Conservation (phyloP, 2,329 filamentous ascomycete species). For the Alternaria brassicae region DNA sequence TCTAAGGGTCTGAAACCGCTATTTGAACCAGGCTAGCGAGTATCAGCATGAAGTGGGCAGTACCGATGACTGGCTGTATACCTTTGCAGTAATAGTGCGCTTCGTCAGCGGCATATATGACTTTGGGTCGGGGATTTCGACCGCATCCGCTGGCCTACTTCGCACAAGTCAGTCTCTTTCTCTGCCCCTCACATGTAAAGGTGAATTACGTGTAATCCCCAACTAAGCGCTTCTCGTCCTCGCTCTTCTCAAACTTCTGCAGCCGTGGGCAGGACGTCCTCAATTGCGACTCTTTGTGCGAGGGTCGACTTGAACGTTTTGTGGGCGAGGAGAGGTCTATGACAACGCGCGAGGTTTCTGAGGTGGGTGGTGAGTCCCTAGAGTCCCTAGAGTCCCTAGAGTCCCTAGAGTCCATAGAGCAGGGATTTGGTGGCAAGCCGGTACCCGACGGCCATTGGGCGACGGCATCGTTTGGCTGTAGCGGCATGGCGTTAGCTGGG, state of each 20-base stretch:
- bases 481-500: slow-evolving; percentile 26
- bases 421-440: slow-evolving; percentile 14
- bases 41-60: slow-evolving; percentile 9
- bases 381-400: slow-evolving; percentile 4
- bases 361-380: slow-evolving; percentile 6
- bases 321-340: slow-evolving; percentile 25
- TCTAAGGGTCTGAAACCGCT: slow-evolving; percentile 23
- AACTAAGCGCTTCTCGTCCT: slow-evolving; percentile 23
- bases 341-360: background rate
- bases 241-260: slow-evolving; percentile 7
- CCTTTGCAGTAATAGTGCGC: slow-evolving; percentile 4
- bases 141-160: slow-evolving; percentile 30
- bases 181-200: background rate
- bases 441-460: slow-evolving; percentile 2
- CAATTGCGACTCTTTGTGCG: background rate
- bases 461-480: slow-evolving; percentile 32
- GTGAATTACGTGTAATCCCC: slow-evolving; percentile 26
- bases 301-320: background rate
- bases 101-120: slow-evolving; percentile 14
- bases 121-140: slow-evolving; percentile 21
- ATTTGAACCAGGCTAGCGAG: slow-evolving; percentile 21
- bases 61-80: background rate
- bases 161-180: slow-evolving; percentile 14
- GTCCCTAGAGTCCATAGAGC: slow-evolving; percentile 2
- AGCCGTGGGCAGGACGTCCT: background rate